Conservation (phyloP, 2,329 filamentous ascomycete species). For the Septoria petroselini region DNA sequence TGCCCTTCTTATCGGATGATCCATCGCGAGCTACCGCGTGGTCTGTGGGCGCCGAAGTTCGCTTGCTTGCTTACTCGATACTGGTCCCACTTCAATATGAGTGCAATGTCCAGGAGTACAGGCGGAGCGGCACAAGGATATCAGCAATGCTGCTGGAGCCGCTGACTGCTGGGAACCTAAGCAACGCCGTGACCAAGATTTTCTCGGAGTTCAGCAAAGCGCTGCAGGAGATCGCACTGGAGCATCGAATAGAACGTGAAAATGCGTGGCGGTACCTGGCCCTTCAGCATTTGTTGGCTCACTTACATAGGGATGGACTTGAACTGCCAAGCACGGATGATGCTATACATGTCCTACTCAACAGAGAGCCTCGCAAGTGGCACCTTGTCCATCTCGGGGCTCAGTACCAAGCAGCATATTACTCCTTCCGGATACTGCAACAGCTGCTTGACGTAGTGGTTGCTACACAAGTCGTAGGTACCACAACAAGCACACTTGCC, state of each 20-base stretch:
- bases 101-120: constrained; percentile 39
- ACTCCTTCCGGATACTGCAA: constrained; percentile 44
- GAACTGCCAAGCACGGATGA: constrained; percentile 26
- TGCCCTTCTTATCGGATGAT: constrained; percentile 60
- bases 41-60: constrained; percentile 39
- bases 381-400: constrained; percentile 41
- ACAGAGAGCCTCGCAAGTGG: constrained; percentile 39
- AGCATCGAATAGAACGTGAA: not conserved
- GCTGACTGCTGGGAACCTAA: not conserved
- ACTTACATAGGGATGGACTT: constrained; percentile 16
- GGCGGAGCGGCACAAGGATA: constrained; percentile 37
- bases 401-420: constrained; percentile 43
- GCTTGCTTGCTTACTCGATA: constrained; percentile 42
- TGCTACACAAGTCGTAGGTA: constrained; percentile 47
- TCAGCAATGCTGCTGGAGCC: constrained; percentile 20
- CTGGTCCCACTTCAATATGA: constrained; percentile 27
- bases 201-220: not conserved
- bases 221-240: constrained; percentile 7
- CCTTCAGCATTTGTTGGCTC: constrained; percentile 22
- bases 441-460: constrained; percentile 36
- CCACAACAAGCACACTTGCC: constrained; percentile 5
- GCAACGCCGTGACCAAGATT: not conserved
- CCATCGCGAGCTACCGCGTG: constrained; percentile 44
- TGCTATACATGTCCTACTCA: constrained; percentile 30
- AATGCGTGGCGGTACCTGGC: constrained; percentile 27